Evolutionary conservation across 768 basidiomycete species (phyloP).

Genomic region (Rhodotorula taiwanensis): DNA sequence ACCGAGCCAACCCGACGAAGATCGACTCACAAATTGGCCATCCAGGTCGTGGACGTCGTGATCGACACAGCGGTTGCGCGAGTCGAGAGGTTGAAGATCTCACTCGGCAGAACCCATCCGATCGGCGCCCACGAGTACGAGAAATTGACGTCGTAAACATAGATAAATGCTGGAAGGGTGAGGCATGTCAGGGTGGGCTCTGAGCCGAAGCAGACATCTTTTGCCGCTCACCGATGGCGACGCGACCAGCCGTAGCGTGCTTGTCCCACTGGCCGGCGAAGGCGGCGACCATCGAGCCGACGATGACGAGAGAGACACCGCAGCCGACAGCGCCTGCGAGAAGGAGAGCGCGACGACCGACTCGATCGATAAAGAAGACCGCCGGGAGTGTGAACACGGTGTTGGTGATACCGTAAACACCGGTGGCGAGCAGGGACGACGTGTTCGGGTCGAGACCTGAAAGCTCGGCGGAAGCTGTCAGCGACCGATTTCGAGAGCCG

Average conservation of each 20-base stretch:
- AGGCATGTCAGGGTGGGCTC: neutral
- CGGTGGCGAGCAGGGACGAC: conserved; percentile 32
- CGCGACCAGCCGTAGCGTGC: neutral
- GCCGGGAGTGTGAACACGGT: conserved; percentile 35
- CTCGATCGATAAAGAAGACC: conserved; percentile 20
- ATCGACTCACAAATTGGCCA: conserved; percentile 20
- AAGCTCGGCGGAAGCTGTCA: no score
- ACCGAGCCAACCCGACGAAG: no score
- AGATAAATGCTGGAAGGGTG: neutral
- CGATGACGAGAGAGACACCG: conserved; percentile 23
- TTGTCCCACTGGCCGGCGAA: neutral
- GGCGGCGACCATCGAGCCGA: conserved; percentile 23
- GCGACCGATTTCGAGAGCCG: no score
- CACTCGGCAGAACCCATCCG: conserved; percentile 15
- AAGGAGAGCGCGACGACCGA: neutral
- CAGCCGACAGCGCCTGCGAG: neutral
- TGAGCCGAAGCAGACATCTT: no score
- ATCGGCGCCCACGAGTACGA: conserved; percentile 1
- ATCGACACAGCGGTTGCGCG: conserved; percentile 9
- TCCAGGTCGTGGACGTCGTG: conserved; percentile 27
- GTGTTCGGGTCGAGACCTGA: conserved; percentile 26
- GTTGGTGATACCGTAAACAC: conserved; percentile 37
- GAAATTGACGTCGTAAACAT: neutral
- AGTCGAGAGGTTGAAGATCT: conserved; percentile 9
- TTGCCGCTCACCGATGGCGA: neutral